Evolutionary conservation across 2,329 filamentous ascomycete genomes (phyloP), one percentile per base, ranked within the genome.

Genomic region (Sclerotinia borealis): DNA sequence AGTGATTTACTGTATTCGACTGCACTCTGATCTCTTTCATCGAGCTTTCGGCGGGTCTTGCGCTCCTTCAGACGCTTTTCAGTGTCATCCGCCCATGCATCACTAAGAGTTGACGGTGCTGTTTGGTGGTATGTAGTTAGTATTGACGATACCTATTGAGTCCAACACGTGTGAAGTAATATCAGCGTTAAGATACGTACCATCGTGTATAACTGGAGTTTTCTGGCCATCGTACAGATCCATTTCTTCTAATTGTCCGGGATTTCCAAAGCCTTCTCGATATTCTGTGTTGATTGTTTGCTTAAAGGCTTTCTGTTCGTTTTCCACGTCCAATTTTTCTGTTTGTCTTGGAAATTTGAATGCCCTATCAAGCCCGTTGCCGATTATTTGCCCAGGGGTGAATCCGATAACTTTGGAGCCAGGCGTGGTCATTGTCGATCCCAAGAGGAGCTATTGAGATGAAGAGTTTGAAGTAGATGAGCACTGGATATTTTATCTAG

Each of bases 1-100:
- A 63, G 64, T 1, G 67, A 65, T 48, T 69, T 67, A 27, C 58
- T 55, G 52, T 68, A 70, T 25, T 64, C 61, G 27, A 72, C 54
- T 4, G 67, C 60, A 34, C 62, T 60, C 3, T 17, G 13, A 49
- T 72, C 69, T 41, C 70, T 59, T 11, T 58, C 27, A 29, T 22
- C n/a, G 19, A 63, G 58, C 4, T 59, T 47, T 41, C 17, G 58
- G 25, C 47, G 58, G 19, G 39, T 25, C 19, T 25, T 25, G 27
- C 27, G 39, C 29, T 45, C 27, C 31, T 15, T 37, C 13, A 25
- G 4, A 3, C 13, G 17, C 41, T 45, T 29, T n/a, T 34, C 54
- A 10, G 13, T 31, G 1, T 29, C 13, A 25, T 11, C 13, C 1
- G 9, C 39, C 54, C 39, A 45, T 17, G n/a, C 27, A 17, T 39